These are phyloP conservation scores for Leishmania braziliensis DNA, from an alignment of 208 protist genomes.

Conservation along the genomic window DNA sequence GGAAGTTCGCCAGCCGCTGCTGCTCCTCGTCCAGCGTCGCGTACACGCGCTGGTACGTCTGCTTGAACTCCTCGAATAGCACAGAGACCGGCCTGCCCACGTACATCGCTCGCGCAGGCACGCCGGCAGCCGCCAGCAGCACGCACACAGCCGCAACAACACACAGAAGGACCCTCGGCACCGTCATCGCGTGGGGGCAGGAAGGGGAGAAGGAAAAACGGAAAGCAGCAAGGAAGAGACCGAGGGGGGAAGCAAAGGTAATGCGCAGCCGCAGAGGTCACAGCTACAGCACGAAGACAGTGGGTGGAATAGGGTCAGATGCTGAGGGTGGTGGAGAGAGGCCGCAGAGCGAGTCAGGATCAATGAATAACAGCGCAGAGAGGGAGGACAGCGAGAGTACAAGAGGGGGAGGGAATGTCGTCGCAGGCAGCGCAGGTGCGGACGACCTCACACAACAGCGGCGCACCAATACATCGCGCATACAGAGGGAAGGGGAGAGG, in stretches of 20 bases:
- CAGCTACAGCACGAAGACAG: neutral
- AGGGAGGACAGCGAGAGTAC: neutral
- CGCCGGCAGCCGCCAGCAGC: slow-evolving; percentile 20
- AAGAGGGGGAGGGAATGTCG: neutral
- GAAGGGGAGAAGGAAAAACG: neutral
- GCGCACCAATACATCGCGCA: neutral
- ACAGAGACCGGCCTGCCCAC: slow-evolving; percentile 13
- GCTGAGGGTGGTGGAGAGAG: neutral
- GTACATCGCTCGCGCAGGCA: slow-evolving; percentile 21
- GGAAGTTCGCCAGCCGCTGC: slow-evolving; percentile 40
- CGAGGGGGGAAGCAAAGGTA: neutral
- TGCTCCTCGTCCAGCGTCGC: slow-evolving; percentile 38
- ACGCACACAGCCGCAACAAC: slow-evolving; percentile 28
- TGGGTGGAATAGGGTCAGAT: neutral
- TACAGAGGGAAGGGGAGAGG: neutral
- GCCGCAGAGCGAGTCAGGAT: neutral
- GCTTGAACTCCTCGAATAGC: slow-evolving; percentile 53
- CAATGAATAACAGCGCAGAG: neutral
- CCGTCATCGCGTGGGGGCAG: slow-evolving; percentile 16
- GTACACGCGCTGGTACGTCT: slow-evolving; percentile 40
- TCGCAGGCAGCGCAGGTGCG: neutral
- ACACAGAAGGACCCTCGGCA: slow-evolving; percentile 11
- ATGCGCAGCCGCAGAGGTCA: neutral
- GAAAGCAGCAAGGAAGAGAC: neutral
- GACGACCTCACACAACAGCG: neutral